These are phyloP conservation scores for Luffa acutangula DNA, from an alignment of 306 rosid genomes.

Conservation along the genomic window DNA sequence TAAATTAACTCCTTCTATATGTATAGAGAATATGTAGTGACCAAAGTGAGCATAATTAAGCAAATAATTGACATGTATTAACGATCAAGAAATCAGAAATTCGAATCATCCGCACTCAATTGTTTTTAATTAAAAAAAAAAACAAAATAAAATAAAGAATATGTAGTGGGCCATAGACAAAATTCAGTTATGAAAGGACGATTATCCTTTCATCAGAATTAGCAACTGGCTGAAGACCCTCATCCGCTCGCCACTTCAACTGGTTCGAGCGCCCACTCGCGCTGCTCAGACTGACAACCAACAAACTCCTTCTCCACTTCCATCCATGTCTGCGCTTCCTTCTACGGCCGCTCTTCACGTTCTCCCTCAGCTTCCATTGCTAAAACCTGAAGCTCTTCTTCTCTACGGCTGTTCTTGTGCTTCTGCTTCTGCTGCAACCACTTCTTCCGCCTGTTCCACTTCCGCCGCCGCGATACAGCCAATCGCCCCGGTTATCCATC, in stretches of 20 bases:
- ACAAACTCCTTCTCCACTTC: neutral
- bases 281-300: neutral
- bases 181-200: neutral
- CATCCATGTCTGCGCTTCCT: constrained; percentile 61
- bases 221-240: neutral
- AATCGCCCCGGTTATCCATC: constrained; percentile 32
- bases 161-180: neutral
- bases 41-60: too few relatives aligned
- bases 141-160: too few relatives aligned
- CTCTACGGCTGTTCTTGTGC: constrained; percentile 18
- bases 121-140: too few relatives aligned
- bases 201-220: neutral
- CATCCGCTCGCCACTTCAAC: neutral
- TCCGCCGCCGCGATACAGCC: constrained; percentile 14
- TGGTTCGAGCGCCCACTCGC: neutral
- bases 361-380: constrained; percentile 26
- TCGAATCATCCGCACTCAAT: too few relatives aligned
- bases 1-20: too few relatives aligned
- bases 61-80: too few relatives aligned
- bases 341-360: constrained; percentile 21
- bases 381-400: constrained; percentile 22
- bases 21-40: too few relatives aligned
- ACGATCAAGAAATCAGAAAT: too few relatives aligned
- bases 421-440: constrained; percentile 6
- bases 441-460: neutral